phyloP scores from a whole-genome alignment of 148 eudicot genomes.

The Silene uniflora region DNA sequence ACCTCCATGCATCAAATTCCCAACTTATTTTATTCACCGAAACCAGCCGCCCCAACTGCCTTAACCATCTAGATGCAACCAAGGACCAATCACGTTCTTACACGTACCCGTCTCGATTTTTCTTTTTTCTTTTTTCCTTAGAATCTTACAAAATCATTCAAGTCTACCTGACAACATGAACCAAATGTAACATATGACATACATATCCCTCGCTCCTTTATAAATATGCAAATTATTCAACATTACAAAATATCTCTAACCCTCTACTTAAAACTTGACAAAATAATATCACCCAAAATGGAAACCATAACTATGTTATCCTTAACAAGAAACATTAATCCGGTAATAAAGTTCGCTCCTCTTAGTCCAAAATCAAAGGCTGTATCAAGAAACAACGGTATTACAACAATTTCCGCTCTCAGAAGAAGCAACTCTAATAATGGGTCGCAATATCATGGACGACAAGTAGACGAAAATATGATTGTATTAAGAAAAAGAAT shows the following conservation, averaged over 20 bases:
- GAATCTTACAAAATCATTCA: too few relatives aligned
- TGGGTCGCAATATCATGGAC: slow-evolving; percentile 27
- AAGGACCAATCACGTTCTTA: too few relatives aligned
- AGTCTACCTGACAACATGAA: too few relatives aligned
- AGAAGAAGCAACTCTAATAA: slow-evolving; percentile 31
- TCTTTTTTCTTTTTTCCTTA: too few relatives aligned
- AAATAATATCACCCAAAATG: background rate
- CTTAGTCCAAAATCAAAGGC: background rate
- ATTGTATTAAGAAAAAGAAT: slow-evolving; percentile 40
- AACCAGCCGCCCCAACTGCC: slow-evolving; percentile 23
- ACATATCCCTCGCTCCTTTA: too few relatives aligned
- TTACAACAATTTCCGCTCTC: background rate
- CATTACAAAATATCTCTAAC: too few relatives aligned
- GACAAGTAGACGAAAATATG: slow-evolving; percentile 43
- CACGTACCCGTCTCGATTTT: too few relatives aligned
- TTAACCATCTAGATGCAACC: slow-evolving; percentile 15
- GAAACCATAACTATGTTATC: background rate
- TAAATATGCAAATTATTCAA: too few relatives aligned
- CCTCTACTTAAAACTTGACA: too few relatives aligned
- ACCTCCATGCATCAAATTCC: too few relatives aligned
- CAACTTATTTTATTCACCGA: background rate
- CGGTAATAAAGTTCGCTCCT: background rate
- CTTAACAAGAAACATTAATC: background rate
- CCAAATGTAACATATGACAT: background rate
- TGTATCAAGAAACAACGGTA: slow-evolving; percentile 1